Evolutionary conservation across 2,329 filamentous ascomycete genomes (phyloP).

Genomic region (Fusarium incarnatum): DNA sequence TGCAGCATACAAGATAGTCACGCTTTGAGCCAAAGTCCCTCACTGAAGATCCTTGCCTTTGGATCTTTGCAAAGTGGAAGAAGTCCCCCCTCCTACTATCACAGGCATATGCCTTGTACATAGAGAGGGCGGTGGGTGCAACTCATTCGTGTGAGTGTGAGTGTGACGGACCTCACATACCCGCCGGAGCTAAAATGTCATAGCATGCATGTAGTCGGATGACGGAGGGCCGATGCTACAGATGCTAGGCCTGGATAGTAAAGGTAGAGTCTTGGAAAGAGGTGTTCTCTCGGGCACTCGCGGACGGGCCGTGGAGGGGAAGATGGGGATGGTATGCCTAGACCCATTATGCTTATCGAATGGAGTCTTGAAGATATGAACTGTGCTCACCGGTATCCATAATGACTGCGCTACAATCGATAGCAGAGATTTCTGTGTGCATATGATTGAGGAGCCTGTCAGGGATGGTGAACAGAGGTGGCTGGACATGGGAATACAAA

Average conservation of each 20-base stretch:
- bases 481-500: slow-evolving; percentile 34
- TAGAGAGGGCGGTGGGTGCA: slow-evolving; percentile 17
- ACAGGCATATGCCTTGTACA: slow-evolving; percentile 13
- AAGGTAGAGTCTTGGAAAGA: slow-evolving; percentile 5
- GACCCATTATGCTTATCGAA: slow-evolving; percentile 33
- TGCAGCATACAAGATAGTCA: slow-evolving; percentile 19
- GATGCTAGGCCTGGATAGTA: slow-evolving; percentile 38
- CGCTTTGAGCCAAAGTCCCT: slow-evolving; percentile 2
- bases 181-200: slow-evolving; percentile 46
- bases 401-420: background rate
- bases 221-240: slow-evolving; percentile 36
- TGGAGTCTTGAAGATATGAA: background rate
- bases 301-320: slow-evolving; percentile 46
- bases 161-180: slow-evolving; percentile 47
- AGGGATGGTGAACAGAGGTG: slow-evolving; percentile 19
- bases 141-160: background rate
- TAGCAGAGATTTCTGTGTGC: slow-evolving; percentile 31
- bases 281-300: slow-evolving; percentile 35
- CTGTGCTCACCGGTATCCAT: slow-evolving; percentile 5
- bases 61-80: background rate
- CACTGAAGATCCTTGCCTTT: slow-evolving; percentile 10
- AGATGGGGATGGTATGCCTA: slow-evolving; percentile 27
- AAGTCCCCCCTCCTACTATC: slow-evolving; percentile 9
- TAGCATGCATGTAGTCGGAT: slow-evolving; percentile 45
- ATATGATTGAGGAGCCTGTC: slow-evolving; percentile 29